phyloP scores from a whole-genome alignment of 1,139 yeast genomes.

The Pichia sp. region DNA sequence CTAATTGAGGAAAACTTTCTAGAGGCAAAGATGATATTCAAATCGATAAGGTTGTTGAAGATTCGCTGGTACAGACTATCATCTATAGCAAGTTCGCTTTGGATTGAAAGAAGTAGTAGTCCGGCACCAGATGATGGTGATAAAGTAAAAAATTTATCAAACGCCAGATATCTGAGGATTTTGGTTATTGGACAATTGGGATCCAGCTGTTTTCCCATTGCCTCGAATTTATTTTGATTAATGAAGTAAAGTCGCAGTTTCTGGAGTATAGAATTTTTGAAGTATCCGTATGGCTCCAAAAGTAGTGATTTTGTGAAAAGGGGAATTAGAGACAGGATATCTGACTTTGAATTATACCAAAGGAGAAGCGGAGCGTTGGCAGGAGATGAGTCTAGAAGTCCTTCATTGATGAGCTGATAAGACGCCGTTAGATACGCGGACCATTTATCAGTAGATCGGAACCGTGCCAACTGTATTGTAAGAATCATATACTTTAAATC shows the following conservation, averaged over 20 bases:
- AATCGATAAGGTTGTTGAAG: conserved; percentile 5
- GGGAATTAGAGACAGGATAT: neutral
- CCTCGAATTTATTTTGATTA: neutral
- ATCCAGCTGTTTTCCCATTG: neutral
- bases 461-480: neutral
- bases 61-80: neutral
- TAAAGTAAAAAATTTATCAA: neutral
- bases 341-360: neutral
- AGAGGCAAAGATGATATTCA: conserved; percentile 7
- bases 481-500: neutral
- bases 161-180: neutral
- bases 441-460: neutral
- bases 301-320: conserved; percentile 6
- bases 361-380: neutral
- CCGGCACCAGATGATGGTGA: neutral
- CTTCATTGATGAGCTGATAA: conserved; percentile 5
- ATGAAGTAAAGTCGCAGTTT: neutral
- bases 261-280: neutral
- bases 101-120: neutral
- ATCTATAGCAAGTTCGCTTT: neutral
- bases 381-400: neutral
- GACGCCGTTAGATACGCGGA: conserved; percentile 1
- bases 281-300: conserved; percentile 12
- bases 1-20: conserved; percentile 2
- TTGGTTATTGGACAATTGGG: neutral